Base-by-base conservation (phyloP, 225 moss, liverwort and hornwort species). In the Pseudoscleropodium purum region DNA sequence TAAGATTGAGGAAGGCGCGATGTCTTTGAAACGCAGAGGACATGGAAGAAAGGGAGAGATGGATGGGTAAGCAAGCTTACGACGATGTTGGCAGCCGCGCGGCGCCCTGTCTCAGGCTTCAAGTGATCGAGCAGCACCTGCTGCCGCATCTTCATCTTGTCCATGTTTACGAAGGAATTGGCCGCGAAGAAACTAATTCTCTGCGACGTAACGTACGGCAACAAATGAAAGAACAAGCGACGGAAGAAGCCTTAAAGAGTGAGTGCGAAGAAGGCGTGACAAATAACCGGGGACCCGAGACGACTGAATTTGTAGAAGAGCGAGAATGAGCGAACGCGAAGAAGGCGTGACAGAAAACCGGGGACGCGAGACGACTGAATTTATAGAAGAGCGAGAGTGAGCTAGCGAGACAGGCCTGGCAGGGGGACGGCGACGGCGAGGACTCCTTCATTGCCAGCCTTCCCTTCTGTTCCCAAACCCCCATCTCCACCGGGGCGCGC, bases 121-220 rank as follows among this genome's bases (percentile, higher is more conserved):
- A 94, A 66, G 84, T 94, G 92, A 36, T 94, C 88, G 6, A 94
- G 86, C 88, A 94, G 85, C 84, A 94, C 90, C 88, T 91, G 94
- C 90, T 94, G 92, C 8, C 92, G 92, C 94, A 94, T 84, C 90
- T 69, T 52, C 92, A 90, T 94, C 91, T 82, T 94, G 79, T 94
- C 91, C 91, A 92, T 93, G 34, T 25, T 83, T 68, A 29, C 25
- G 20, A 25, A 49, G 14, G 36, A 83, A 47, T 64, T 64, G 49
- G 18, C 39, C 23, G 33, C 23, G 63, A 63, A 15, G 63, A 33
- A 62, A 29, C 37, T 20, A 39, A 33, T 63, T 57, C 56, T n/a
- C 52, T 18, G 68, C n/a, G 49, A 36, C 52, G 75, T 18, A 11
- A 36, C 65, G 75, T 18, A 11, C 30, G 63, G 61, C 83, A 72